Evolutionary conservation across 768 basidiomycete species (phyloP), one percentile per base, ranked within the genome.

Genomic region (Phlebiopsis gigantea): DNA sequence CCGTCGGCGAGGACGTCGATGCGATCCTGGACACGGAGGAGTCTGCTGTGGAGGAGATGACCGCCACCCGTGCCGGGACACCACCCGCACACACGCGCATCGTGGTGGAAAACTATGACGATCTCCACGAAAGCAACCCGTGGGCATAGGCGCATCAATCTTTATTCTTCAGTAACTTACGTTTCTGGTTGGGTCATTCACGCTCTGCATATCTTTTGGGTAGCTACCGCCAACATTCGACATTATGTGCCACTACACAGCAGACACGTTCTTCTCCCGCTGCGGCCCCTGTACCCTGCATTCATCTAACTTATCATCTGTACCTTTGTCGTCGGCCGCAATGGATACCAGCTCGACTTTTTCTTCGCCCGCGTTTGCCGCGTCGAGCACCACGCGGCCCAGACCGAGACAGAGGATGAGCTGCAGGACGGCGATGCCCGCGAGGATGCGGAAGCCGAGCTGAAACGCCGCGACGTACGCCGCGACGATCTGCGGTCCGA

Each of bases 91-190:
- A 80, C 63, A 75, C 75, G 15, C 72, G 71, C 28, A 50, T 60
- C 59, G 71, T 31, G 52, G 66, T 57, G 56, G 69, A 57, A 62
- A 67, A 61, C 34, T 74, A 71, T 60, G 68, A 75, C 53, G 63
- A 72, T n/a, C 56, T 58, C 14, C 70, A 72, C 42, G 75, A 80
- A 46, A 76, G 79, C 65, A 85, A 85, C 65, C 83, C 83, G 12
- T 85, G 83, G 83, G 80, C 76, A 53, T 81, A 56, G 55, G 15
- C 6, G 6, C 14, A 34, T 28, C 46, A 30, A 26, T 5, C 1
- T n/a, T 29, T 28, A n/a, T n/a, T n/a, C 19, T 30, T n/a, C 15
- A 5, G 47, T 48, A 2, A n/a, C 17, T 48, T n/a, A 5, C 47
- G 15, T 30, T 29, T 30, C 45, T n/a, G n/a, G 17, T 39, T 39